Evolutionary conservation across 495 filamentous ascomycete species (phyloP).

Genomic region (Penicillium lividum): DNA sequence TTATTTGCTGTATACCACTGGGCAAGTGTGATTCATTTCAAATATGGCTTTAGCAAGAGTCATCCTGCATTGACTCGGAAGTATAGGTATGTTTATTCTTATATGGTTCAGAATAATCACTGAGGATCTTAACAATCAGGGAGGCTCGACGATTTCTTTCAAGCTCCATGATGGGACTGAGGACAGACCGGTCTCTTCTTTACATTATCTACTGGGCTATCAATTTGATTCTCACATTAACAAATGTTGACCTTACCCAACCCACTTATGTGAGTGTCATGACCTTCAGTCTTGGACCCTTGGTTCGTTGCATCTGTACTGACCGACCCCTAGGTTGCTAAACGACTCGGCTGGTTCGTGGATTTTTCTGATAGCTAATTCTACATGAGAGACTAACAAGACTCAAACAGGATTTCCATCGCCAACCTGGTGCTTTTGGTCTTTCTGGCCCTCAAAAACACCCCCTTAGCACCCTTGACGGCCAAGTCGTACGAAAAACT

Average conservation of each 20-base stretch:
- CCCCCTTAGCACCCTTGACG: conserved; percentile 56
- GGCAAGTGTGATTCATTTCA: not conserved
- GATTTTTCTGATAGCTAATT: not conserved
- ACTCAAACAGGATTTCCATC: conserved; percentile 51
- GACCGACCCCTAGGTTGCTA: conserved; percentile 12
- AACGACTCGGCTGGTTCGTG: conserved; percentile 21
- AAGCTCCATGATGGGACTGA: not conserved
- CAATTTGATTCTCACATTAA: conserved; percentile 52
- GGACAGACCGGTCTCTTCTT: conserved; percentile 3
- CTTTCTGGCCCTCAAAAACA: conserved; percentile 63
- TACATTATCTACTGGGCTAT: conserved; percentile 41
- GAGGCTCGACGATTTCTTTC: not conserved
- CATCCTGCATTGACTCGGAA: not conserved
- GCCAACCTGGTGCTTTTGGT: conserved; percentile 56
- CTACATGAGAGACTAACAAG: not conserved
- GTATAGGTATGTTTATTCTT: conserved; percentile 4
- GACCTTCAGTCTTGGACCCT: no score
- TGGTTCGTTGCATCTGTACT: not conserved
- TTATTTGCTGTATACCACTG: conserved; percentile 9
- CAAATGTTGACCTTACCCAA: conserved; percentile 9
- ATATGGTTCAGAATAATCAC: no score
- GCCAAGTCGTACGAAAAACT: conserved; percentile 62
- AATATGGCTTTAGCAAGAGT: conserved; percentile 4
- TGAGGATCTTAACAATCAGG: no score
- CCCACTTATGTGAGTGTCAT: conserved; percentile 10